phyloP scores from a whole-genome alignment of 1,284 basidiomycete species.

The Cryptococcus neoformans region DNA sequence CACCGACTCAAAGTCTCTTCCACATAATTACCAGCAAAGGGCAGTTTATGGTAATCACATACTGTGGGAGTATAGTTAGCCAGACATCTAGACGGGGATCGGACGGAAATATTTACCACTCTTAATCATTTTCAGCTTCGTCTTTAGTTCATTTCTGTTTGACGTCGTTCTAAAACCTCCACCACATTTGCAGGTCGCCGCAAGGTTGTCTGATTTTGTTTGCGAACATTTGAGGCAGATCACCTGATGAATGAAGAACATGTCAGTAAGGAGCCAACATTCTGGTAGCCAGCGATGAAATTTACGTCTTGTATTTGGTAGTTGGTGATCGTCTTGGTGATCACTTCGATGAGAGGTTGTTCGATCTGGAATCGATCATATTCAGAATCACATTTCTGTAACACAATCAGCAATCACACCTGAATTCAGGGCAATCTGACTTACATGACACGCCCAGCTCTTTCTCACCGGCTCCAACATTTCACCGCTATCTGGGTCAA shows the following conservation, averaged over 20 bases:
- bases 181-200: slow-evolving; percentile 81
- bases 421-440: slow-evolving; percentile 6
- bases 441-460: slow-evolving; percentile 49
- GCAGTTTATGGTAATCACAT: slow-evolving; percentile 45
- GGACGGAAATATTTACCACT: slow-evolving; percentile 47
- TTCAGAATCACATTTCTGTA: slow-evolving; percentile 68
- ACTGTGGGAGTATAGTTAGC: slow-evolving; percentile 20
- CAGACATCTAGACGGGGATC: background rate
- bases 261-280: background rate
- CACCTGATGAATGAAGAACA: slow-evolving; percentile 22
- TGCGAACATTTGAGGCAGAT: slow-evolving; percentile 81
- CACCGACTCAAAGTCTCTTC: slow-evolving; percentile 34
- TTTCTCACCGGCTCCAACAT: slow-evolving; percentile 46
- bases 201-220: slow-evolving; percentile 81
- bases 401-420: too few relatives aligned
- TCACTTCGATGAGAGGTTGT: slow-evolving; percentile 74
- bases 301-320: slow-evolving; percentile 83
- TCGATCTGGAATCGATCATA: slow-evolving; percentile 86
- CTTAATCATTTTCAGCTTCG: slow-evolving; percentile 71
- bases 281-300: slow-evolving; percentile 30
- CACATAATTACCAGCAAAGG: slow-evolving; percentile 44
- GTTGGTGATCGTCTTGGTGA: slow-evolving; percentile 66
- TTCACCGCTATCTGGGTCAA: slow-evolving; percentile 35
- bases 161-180: slow-evolving; percentile 72
- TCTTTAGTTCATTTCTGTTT: slow-evolving; percentile 64